Evolutionary conservation across 108 stramenopile genomes (phyloP), one percentile per base, ranked within the genome.

Genomic region (Cyclotella baltica): DNA sequence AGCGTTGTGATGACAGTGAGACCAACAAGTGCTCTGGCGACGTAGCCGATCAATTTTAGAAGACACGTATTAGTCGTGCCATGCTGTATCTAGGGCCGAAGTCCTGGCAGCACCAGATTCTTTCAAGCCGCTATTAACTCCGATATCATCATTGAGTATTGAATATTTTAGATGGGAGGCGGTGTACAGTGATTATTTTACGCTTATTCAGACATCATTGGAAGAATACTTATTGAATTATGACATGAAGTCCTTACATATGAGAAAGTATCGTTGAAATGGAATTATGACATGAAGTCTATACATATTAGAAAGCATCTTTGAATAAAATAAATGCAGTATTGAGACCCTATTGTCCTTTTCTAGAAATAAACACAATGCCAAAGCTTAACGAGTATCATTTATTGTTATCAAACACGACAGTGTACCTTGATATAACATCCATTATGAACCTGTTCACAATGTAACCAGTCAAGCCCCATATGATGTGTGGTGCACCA

Each of bases 391-490:
- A 5, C 25, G 2, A 1, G 6, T 8, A 31, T 61, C 31, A 61
- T 34, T 64, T 4, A 46, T 37, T 61, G 40, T 64, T 43, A 48
- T 72, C 63, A 76, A 83, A 83, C 4, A 72, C 33, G 19, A 83
- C 82, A 40, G 64, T 66, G 73, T 90, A 87, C 46, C 85, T 70
- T 35, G 75, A 78, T 40, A 95, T 77, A 40, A 97, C 85, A 71
- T 97, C 97, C 70, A 89, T 92, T n/a, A 80, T 74, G 66, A 97
- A 96, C 19, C 93, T 86, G 50, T 96, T 83, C 11, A 96, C 64
- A 38, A 97, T 90, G 50, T 96, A 96, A 10, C 91, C 97, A 13
- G 97, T 96, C 67, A 97, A 73, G 2, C 97, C 97, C 95, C 95
- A 97, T 62, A 96, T 95, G 8, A 88, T 81, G 71, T 97, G 88